phyloP scores from a whole-genome alignment of 2,329 filamentous ascomycete species.

The Fusarium subglutinans region DNA sequence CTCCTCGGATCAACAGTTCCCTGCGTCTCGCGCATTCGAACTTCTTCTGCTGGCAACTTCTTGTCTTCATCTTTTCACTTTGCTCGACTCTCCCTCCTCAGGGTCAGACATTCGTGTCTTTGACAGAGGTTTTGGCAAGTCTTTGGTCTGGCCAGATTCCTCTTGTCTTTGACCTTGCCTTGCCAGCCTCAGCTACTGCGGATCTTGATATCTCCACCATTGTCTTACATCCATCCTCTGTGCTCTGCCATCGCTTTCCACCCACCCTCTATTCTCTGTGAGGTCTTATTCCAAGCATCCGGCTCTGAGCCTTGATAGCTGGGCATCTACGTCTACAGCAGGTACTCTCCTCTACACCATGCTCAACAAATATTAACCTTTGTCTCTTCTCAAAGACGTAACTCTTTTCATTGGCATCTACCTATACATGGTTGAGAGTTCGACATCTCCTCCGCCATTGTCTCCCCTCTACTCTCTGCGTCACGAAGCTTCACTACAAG shows the following conservation, averaged over 20 bases:
- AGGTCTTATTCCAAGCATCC: background rate
- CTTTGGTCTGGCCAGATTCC: background rate
- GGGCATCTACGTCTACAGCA: too few relatives aligned
- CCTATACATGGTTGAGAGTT: too few relatives aligned
- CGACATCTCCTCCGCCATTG: background rate
- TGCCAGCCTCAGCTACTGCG: background rate
- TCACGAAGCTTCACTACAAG: background rate
- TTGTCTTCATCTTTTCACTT: background rate
- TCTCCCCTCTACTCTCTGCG: background rate
- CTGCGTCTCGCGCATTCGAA: background rate
- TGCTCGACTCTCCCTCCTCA: background rate
- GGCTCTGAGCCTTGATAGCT: background rate
- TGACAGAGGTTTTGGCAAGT: background rate
- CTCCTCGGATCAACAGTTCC: background rate
- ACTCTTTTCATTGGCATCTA: background rate
- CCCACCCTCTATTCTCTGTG: background rate
- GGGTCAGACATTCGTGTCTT: background rate
- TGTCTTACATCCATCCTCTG: accelerated
- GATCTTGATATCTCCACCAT: background rate
- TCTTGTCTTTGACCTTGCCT: background rate
- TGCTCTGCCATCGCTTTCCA: background rate
- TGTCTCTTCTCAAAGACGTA: background rate
- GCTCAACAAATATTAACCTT: background rate
- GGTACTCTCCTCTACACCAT: background rate
- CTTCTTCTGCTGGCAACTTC: background rate